Conservation (phyloP, 2,329 filamentous ascomycete species). For the Aspergillus sp. region DNA sequence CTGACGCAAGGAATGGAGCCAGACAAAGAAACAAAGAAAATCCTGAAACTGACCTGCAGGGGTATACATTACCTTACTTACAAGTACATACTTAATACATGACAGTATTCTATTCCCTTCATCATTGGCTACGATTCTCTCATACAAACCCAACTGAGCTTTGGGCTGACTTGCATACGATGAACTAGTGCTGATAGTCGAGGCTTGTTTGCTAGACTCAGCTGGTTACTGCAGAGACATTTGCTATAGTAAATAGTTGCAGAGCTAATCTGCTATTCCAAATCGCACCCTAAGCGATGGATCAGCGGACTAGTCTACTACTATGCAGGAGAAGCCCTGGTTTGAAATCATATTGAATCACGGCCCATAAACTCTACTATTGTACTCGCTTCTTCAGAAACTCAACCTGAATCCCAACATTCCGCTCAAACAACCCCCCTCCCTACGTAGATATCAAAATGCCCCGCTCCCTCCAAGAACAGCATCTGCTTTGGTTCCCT, state of each 20-base stretch:
- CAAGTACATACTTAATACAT: neutral
- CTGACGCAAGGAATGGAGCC: too few species aligned
- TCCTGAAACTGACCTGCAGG: neutral
- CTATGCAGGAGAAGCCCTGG: too few species aligned
- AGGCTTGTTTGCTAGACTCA: too few species aligned
- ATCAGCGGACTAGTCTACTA: too few species aligned
- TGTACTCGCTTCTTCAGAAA: slow-evolving; percentile 18
- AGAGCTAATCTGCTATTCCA: too few species aligned
- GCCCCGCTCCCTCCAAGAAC: slow-evolving; percentile 29
- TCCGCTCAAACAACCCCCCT: slow-evolving; percentile 19
- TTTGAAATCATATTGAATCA: too few species aligned
- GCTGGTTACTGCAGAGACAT: too few species aligned
- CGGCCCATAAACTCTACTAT: too few species aligned
- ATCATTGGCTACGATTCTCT: neutral
- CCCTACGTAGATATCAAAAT: slow-evolving; percentile 38
- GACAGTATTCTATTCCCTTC: neutral
- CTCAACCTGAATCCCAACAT: slow-evolving; percentile 24
- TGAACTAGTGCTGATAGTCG: neutral
- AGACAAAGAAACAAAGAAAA: too few species aligned
- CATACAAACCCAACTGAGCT: too few species aligned
- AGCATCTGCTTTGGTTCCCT: slow-evolving; percentile 35
- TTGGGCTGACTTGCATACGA: neutral
- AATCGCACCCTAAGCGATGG: too few species aligned
- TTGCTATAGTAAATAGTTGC: too few species aligned
- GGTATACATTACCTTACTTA: neutral